Evolutionary conservation across 1,139 yeast genomes (phyloP).

Genomic region (Saccharomyces hybrid): DNA sequence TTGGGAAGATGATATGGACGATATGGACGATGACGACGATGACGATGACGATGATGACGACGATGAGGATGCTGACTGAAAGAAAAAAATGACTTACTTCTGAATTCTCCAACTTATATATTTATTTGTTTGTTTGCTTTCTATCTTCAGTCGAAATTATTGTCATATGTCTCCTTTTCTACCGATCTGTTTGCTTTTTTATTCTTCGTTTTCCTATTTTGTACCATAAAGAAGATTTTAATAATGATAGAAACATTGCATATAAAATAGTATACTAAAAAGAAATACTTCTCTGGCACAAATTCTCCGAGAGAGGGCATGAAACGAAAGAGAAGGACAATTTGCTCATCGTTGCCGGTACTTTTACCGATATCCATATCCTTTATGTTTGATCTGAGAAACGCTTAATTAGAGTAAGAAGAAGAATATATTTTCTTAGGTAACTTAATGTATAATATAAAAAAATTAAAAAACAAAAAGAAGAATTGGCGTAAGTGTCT

Average conservation of each 20-base stretch:
- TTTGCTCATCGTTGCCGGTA: not conserved
- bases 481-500: not conserved
- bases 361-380: not conserved
- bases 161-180: not conserved
- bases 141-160: not conserved
- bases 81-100: slow-evolving; percentile 4
- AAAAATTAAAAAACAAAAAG: not conserved
- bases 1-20: slow-evolving; percentile 73
- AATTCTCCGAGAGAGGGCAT: not conserved
- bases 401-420: not conserved
- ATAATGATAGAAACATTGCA: slow-evolving; percentile 1
- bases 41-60: slow-evolving; percentile 41
- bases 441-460: not conserved
- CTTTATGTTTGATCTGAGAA: not conserved
- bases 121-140: not conserved
- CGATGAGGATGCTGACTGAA: slow-evolving; percentile 8
- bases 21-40: slow-evolving; percentile 61
- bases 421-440: not conserved
- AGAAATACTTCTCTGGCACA: not conserved
- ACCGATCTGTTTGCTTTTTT: not conserved
- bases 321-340: not conserved
- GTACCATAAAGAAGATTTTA: not conserved
- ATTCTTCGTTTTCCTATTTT: not conserved
- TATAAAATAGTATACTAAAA: not conserved
- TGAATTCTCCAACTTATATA: not conserved